A percentile compares a stretch with the other conserved stretches of the same genome.
Conservation (phyloP, 805 yeast species). For the Zygotorulaspora sp. region DNA sequence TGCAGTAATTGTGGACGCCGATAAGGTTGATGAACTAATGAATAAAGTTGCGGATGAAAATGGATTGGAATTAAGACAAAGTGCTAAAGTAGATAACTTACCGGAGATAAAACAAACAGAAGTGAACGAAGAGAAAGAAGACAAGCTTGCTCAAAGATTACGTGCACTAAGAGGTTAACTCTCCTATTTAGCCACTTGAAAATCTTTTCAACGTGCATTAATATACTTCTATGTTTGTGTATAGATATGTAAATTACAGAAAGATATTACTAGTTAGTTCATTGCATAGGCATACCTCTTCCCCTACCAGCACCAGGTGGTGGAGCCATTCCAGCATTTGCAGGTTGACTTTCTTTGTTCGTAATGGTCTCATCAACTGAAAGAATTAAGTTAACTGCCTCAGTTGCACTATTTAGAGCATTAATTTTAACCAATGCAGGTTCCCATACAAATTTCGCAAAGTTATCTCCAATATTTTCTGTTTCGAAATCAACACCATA, state of each 20-base stretch:
- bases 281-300: slow-evolving; percentile 57
- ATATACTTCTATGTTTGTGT: slow-evolving; percentile 4
- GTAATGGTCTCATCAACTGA: slow-evolving; percentile 94
- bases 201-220: background rate
- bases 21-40: slow-evolving; percentile 86
- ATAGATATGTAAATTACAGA: slow-evolving; percentile 4
- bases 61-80: slow-evolving; percentile 86
- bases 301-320: slow-evolving; percentile 56
- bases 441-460: slow-evolving; percentile 91
- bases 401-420: slow-evolving; percentile 94
- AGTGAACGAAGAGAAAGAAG: slow-evolving; percentile 72
- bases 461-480: slow-evolving; percentile 78
- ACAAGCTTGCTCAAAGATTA: slow-evolving; percentile 77
- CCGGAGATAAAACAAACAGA: slow-evolving; percentile 51
- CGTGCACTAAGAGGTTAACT: slow-evolving; percentile 66
- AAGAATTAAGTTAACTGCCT: slow-evolving; percentile 87
- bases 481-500: slow-evolving; percentile 87
- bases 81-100: slow-evolving; percentile 47
- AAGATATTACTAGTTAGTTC: slow-evolving; percentile 7
- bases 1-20: slow-evolving; percentile 89
- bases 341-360: slow-evolving; percentile 59
- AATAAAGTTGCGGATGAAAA: slow-evolving; percentile 96
- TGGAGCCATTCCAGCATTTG: slow-evolving; percentile 46
- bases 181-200: background rate
- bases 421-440: slow-evolving; percentile 91